Conservation (phyloP, 345 rosid species). For the Brassica incana region DNA sequence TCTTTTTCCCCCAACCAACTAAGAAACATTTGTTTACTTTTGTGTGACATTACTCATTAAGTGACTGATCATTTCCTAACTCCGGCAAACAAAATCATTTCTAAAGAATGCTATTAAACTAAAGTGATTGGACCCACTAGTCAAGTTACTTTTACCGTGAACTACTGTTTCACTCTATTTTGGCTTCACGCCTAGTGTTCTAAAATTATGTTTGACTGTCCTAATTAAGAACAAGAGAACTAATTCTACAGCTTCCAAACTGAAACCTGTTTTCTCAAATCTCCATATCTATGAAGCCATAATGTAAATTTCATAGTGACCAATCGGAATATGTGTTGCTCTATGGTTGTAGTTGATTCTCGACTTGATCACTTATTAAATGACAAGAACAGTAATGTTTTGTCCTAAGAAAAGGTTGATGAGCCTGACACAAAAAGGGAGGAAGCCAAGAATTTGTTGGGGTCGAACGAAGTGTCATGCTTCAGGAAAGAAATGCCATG, state of each 20-base stretch:
- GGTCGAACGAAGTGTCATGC: background rate
- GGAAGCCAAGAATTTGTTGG: background rate
- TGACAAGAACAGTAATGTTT: background rate
- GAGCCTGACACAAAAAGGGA: background rate
- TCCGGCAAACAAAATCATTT: constrained; percentile 32
- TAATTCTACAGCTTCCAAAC: background rate
- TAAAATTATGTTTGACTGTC: background rate
- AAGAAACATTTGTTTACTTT: constrained; percentile 22
- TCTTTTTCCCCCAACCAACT: constrained; percentile 1
- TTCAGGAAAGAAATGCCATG: background rate
- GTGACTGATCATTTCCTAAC: background rate
- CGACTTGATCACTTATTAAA: background rate
- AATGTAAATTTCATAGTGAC: background rate
- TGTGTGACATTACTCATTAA: constrained; percentile 14
- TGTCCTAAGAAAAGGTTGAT: background rate
- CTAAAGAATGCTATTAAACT: constrained; percentile 10
- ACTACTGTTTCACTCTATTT: background rate
- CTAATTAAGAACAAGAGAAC: background rate
- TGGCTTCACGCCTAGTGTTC: background rate
- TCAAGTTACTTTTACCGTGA: background rate
- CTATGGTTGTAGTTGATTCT: background rate
- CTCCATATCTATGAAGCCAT: background rate
- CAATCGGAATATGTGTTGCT: background rate
- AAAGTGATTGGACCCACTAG: constrained; percentile 12
- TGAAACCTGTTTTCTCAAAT: background rate